Base-by-base conservation (phyloP, 305 asterid genomes). In the Fraxinus baroniana region DNA sequence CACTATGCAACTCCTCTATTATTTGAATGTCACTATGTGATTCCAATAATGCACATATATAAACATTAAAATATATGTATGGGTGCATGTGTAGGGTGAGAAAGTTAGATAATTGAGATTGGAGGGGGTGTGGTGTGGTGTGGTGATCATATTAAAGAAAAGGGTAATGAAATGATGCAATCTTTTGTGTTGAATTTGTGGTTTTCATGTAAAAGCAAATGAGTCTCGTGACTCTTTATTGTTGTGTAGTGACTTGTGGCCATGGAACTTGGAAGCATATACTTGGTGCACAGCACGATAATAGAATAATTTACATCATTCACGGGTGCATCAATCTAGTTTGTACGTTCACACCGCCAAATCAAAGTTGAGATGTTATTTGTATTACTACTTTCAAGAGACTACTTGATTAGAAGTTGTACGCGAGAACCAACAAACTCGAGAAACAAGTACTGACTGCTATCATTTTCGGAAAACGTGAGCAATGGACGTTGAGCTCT, bases 161-260 rank as follows among this genome's bases (percentile, higher is more conserved):
- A 66, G 74, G 17, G 74, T 66, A 26, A 68, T 26, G 74, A 12
- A 68, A 68, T 24, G 74, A 68, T 28, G 74, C 35, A 68, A 28
- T 28, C 9, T 13, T 28, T 68, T 52, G 70, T 73, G 39, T 37
- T 52, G 78, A 26, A 78, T 76, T 72, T 33, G 76, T 72, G 76
- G 76, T 72, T 33, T 72, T 33, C 49, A 72, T 78, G 87, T 79
- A 81, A 88, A 85, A 74, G 70, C 62, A 75, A 57, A 80, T 26
- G 79, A 73, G 41, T 83, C 97, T 83, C 97, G 95, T 91, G 97
- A 92, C 86, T 84, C 88, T 83, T 36, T 39, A 35, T 90, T 92
- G 95, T 92, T 89, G 85, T 62, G 86, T 90, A 89, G 94, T 83
- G 78, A 74, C 84, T 82, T 90, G 93, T 89, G 90, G 87, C 90